Conservation (phyloP, 345 rosid species). For the Eucalyptus decipiens region DNA sequence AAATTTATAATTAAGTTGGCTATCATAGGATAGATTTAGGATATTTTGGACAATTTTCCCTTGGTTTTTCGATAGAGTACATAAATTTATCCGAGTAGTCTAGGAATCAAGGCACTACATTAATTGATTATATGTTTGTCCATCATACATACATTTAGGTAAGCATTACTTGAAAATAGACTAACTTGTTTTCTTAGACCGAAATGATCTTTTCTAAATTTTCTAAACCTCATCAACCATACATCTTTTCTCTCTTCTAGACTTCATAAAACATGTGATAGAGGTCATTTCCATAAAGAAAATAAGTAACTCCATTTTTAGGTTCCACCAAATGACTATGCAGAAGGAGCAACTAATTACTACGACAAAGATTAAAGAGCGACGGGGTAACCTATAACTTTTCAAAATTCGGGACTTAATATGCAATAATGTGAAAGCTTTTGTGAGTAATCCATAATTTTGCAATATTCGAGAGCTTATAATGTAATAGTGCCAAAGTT, state of each 20-base stretch:
- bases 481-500: not conserved
- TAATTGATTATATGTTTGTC: no score
- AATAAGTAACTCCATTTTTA: not conserved
- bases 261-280: not conserved
- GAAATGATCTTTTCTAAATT: not conserved
- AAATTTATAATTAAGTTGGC: accelerated
- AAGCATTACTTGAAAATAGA: not conserved
- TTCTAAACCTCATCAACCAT: not conserved
- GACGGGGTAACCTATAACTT: accelerated
- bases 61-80: no score
- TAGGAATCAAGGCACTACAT: no score
- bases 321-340: not conserved
- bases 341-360: not conserved
- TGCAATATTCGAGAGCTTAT: not conserved
- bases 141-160: no score
- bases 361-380: not conserved
- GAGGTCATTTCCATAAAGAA: not conserved
- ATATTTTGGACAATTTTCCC: no score
- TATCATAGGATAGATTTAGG: no score
- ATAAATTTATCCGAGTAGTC: no score
- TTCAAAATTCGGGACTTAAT: not conserved
- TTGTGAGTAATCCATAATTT: no score
- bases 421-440: not conserved
- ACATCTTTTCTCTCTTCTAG: not conserved
- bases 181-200: not conserved